Conservation (phyloP, 2,329 filamentous ascomycete genomes). For the Penicillium sp. region DNA sequence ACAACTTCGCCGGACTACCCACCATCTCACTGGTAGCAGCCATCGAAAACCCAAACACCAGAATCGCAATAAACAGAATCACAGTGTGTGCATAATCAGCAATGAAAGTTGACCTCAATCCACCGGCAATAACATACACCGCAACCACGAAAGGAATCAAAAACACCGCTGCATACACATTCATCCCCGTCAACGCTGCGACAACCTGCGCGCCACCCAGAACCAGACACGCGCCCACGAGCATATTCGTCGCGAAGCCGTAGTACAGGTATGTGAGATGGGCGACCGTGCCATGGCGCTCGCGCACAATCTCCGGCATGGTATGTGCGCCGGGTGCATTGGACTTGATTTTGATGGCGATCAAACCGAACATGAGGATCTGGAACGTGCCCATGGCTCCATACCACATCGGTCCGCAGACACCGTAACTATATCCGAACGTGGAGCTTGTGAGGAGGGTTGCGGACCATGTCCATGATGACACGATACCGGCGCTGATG, state of each 20-base stretch:
- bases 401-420: conserved; percentile 44
- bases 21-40: conserved; percentile 31
- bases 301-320: conserved; percentile 42
- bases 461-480: conserved; percentile 49
- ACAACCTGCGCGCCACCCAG: conserved; percentile 41
- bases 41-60: conserved; percentile 40
- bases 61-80: conserved; percentile 39
- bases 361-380: conserved; percentile 41
- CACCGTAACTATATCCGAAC: conserved; percentile 43
- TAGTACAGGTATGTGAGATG: conserved; percentile 42
- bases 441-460: conserved; percentile 43
- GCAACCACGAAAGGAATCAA: conserved; percentile 40
- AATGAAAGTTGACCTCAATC: conserved; percentile 41
- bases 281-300: conserved; percentile 36
- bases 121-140: conserved; percentile 41
- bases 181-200: conserved; percentile 40
- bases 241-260: conserved; percentile 40
- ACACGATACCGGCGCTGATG: conserved; percentile 47
- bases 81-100: conserved; percentile 43
- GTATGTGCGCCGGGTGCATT: conserved; percentile 42
- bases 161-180: conserved; percentile 42
- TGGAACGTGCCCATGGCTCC: conserved; percentile 40
- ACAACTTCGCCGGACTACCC: conserved; percentile 34
- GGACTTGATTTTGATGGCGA: conserved; percentile 43
- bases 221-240: conserved; percentile 40